These are phyloP conservation scores for Sporothrix sp. DNA, from an alignment of 2,329 filamentous ascomycete species.

Conservation along the genomic window DNA sequence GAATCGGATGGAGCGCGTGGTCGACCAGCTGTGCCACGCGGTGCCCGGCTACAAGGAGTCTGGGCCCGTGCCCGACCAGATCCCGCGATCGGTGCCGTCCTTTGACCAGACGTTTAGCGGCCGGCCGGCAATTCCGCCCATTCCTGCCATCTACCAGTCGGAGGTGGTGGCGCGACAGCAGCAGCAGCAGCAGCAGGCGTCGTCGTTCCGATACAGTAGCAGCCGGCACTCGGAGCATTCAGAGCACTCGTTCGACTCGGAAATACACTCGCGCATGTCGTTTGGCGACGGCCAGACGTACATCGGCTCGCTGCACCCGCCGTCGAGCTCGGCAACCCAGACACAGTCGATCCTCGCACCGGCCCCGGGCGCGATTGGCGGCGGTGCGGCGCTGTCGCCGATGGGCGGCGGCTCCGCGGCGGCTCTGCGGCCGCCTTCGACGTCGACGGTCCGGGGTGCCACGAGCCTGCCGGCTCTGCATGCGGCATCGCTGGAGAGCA, in stretches of 20 bases:
- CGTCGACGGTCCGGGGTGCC: constrained; percentile 38
- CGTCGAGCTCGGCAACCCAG: constrained; percentile 25
- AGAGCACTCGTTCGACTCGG: constrained; percentile 12
- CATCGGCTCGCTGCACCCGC: constrained; percentile 33
- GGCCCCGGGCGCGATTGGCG: background rate
- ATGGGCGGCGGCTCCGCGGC: constrained; percentile 12
- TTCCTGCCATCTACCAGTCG: constrained; percentile 25
- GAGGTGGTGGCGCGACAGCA: no score
- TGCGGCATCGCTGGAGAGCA: constrained; percentile 27
- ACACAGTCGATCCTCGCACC: constrained; percentile 16
- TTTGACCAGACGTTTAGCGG: background rate
- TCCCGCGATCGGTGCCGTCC: constrained; percentile 18
- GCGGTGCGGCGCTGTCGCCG: constrained; percentile 6
- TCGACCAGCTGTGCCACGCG: constrained; percentile 40
- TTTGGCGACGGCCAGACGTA: constrained; percentile 39
- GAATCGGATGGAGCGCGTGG: constrained; percentile 42
- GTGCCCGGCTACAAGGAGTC: constrained; percentile 29
- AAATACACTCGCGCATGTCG: constrained; percentile 30
- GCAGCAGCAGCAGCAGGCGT: constrained; percentile 18
- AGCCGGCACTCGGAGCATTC: constrained; percentile 32
- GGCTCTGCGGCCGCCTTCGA: constrained; percentile 32
- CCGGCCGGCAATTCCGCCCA: constrained; percentile 17
- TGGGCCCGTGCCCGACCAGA: constrained; percentile 14
- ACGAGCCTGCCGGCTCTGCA: constrained; percentile 32
- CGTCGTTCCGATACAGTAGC: constrained; percentile 24